Base-by-base conservation (phyloP, 108 stramenopile genomes). In the Cyclotella choctawhatcheeana region DNA sequence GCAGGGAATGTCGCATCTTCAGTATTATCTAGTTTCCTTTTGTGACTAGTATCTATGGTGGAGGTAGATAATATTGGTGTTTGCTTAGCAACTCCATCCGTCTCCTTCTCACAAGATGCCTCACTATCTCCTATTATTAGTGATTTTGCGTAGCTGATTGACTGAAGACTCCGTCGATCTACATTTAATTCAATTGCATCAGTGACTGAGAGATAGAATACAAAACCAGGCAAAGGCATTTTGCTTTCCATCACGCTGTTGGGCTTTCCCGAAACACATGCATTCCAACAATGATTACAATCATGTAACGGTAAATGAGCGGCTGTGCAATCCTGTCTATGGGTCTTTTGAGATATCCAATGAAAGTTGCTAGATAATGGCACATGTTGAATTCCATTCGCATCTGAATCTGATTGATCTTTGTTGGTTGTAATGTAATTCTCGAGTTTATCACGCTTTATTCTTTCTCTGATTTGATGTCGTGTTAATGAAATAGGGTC, bases 161-260 rank as follows among this genome's bases (percentile, higher is more conserved):
- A 52, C 25, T 90, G 83, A 16, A 93, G 76, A 24, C 67, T 58
- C 22, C 60, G n/a, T 31, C 88, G 66, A 71, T 93, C 92, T 8
- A 90, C 64, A 77, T 90, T 93, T 25, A 90, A 26, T 64, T 93
- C 92, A 20, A 93, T 44, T 6, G 89, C 87, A 52, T 93, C 92
- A 0, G 82, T 69, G 17, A 90, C 56, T 0, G 69, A 74, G 13
- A 90, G 54, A n/a, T 72, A 81, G 26, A 90, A 76, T 3, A 84
- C 83, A 20, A 89, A 67, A 31, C 92, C 92, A 29, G 88, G 88
- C 85, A 93, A 75, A 33, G 92, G 92, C 62, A 77, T 84, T 20
- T 51, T 32, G 16, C 44, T 33, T 47, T 90, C 88, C 67, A 88
- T 64, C 45, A 45, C 2, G 3, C 24, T 24, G 31, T 18, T 44